Evolutionary conservation across 2,329 filamentous ascomycete genomes (phyloP), one percentile per base, ranked within the genome.

Genomic region (Colletotrichum godetiae): DNA sequence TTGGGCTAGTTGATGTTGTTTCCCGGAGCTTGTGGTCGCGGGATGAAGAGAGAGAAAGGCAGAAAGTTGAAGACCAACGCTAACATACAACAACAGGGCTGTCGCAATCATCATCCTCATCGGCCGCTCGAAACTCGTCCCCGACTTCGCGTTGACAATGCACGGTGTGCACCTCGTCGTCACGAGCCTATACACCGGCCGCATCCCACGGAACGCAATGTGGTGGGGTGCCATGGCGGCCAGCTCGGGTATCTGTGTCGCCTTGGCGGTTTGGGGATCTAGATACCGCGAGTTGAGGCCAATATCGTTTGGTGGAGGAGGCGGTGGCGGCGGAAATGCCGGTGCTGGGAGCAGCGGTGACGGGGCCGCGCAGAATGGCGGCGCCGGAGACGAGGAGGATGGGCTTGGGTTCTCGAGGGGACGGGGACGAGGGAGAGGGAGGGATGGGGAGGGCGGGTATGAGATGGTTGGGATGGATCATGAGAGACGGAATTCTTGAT

Each of bases 71-170:
- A 15, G 24, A 29, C 12, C 12, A 29, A 11, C 27, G 53, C 55
- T 67, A 19, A 52, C 29, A 10, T 29, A 22, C 10, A 10, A 53
- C 31, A 22, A 72, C 79, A n/a, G 96, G 80, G 91, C 94, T 55
- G 91, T 97, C 72, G 93, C 95, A 55, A 92, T 98, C 71, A 91
- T 98, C 63, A 84, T 96, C 67, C 87, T 98, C 71, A 91, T 99
- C 77, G 92, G 93, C 24, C 94, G 97, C 75, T 97, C 93, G 60
- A 98, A 98, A 82, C 93, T 98, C 74, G 94, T 98, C 63, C 95
- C n/a, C 77, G 97, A 99, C 84, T 99, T 98, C 82, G 94, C 95
- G 37, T 86, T 98, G 29, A 98, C 96, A 2, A 89, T 98, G 22
- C 95, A 97, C 84, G 89, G 94, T 81, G 86, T 98, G 55, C 94